A percentile compares a stretch with the other conserved stretches of the same genome.
These are phyloP conservation scores for Ophiostoma himal-ulmi DNA, from an alignment of 2,329 filamentous ascomycete species.

Conservation along the genomic window DNA sequence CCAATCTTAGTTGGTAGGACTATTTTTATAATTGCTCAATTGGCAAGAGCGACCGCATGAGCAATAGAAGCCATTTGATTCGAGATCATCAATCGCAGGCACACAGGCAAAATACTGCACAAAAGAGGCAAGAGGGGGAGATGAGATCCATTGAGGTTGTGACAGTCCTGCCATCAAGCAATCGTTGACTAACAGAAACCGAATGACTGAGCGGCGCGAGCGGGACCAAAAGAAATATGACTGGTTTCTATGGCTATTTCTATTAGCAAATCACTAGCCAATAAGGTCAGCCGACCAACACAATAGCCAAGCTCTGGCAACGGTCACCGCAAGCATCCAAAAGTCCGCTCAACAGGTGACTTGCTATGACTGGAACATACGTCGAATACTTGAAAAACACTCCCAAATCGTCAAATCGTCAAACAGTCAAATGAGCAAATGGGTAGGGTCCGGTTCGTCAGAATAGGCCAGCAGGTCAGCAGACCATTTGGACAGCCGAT, in stretches of 20 bases:
- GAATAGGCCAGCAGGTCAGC: background rate
- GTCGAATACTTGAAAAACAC: background rate
- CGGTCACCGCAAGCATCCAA: slow-evolving; percentile 14
- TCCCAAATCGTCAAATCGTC: background rate
- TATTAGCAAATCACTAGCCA: slow-evolving; percentile 27
- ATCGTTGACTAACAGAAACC: slow-evolving; percentile 26
- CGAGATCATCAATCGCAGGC: slow-evolving; percentile 1
- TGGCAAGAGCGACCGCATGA: background rate
- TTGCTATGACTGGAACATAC: background rate
- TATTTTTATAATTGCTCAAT: too few species aligned
- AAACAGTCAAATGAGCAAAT: slow-evolving; percentile 12
- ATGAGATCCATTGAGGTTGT: background rate
- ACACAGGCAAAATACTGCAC: background rate
- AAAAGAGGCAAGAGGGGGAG: background rate
- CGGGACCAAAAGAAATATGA: background rate
- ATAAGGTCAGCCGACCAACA: slow-evolving; percentile 11
- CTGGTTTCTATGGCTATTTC: slow-evolving; percentile 14
- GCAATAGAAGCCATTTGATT: slow-evolving; percentile 14
- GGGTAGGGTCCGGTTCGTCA: slow-evolving; percentile 15
- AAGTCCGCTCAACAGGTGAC: slow-evolving; percentile 19
- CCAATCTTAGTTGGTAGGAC: background rate
- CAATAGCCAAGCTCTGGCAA: background rate
- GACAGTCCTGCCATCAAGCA: slow-evolving; percentile 18
- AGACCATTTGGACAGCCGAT: background rate
- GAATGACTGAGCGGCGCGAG: slow-evolving; percentile 22